Evolutionary conservation across 2,329 filamentous ascomycete species (phyloP).

Genomic region (Pestalotiopsis sp.): DNA sequence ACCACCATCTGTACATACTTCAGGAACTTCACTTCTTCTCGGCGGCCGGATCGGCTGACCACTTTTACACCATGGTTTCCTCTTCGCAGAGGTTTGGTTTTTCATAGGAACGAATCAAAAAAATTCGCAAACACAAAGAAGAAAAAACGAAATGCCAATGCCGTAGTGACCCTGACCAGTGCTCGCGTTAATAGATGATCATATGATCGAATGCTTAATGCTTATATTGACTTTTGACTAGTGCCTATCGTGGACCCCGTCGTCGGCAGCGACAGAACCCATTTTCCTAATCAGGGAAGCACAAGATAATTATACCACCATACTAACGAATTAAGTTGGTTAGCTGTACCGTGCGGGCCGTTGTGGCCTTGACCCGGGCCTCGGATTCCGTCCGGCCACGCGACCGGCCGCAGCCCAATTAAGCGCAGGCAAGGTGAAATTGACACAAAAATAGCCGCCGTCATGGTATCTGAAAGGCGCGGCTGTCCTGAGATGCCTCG

Average conservation of each 20-base stretch:
- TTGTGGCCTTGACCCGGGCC: background rate
- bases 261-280: background rate
- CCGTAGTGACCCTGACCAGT: background rate
- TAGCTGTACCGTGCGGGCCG: background rate
- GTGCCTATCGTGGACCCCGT: background rate
- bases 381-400: background rate
- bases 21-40: background rate
- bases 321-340: background rate
- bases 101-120: background rate
- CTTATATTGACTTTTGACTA: background rate
- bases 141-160: background rate
- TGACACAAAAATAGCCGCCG: background rate
- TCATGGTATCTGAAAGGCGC: background rate
- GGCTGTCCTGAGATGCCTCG: too few species aligned
- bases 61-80: background rate
- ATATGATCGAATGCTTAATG: background rate
- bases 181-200: background rate
- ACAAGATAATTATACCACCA: background rate
- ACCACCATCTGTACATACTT: background rate
- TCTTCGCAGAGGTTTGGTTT: background rate
- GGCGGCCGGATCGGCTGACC: background rate
- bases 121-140: background rate
- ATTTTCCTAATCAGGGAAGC: background rate
- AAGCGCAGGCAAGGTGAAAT: background rate
- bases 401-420: background rate